These are phyloP conservation scores for Dothideomycetes sp. DNA, from an alignment of 2,329 filamentous ascomycete genomes.

Conservation along the genomic window DNA sequence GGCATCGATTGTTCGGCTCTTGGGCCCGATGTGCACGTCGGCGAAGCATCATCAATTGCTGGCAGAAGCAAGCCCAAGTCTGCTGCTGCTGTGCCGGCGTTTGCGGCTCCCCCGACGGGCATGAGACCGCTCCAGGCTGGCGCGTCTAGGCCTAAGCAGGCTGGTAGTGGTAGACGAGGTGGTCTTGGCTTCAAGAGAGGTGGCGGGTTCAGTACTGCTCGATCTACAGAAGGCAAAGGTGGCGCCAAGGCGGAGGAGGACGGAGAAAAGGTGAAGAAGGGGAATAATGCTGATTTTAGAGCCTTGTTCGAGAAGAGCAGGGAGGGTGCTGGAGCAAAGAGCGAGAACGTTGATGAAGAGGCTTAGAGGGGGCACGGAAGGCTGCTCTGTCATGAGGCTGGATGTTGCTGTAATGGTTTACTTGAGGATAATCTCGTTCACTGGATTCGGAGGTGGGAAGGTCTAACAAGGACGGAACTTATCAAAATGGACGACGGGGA, in stretches of 20 bases:
- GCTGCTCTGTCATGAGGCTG: too few species aligned
- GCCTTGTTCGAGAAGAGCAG: slow-evolving; percentile 38
- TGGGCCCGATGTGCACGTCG: slow-evolving; percentile 31
- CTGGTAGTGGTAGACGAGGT: slow-evolving; percentile 32
- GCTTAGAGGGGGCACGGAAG: slow-evolving; percentile 11
- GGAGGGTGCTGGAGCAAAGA: slow-evolving; percentile 6
- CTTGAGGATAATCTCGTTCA: too few species aligned
- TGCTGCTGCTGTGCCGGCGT: slow-evolving; percentile 18
- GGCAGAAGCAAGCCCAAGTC: too few species aligned
- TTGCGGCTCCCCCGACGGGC: slow-evolving; percentile 15
- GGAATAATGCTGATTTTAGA: slow-evolving; percentile 48
- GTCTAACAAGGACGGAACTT: too few species aligned
- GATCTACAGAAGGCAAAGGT: slow-evolving; percentile 11
- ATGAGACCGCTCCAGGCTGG: slow-evolving; percentile 17
- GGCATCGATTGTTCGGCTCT: slow-evolving; percentile 28
- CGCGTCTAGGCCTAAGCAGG: slow-evolving; percentile 35
- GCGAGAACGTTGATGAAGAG: slow-evolving; percentile 9
- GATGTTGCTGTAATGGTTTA: too few species aligned
- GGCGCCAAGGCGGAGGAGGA: slow-evolving; percentile 6
- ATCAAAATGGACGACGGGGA: too few species aligned
- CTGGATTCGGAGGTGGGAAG: too few species aligned
- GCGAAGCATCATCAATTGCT: too few species aligned
- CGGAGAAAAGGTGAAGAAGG: slow-evolving; percentile 27
- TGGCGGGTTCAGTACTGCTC: slow-evolving; percentile 16
- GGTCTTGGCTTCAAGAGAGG: slow-evolving; percentile 39